Conservation (phyloP, 2,329 filamentous ascomycete species). For the Beauveria asiatica region DNA sequence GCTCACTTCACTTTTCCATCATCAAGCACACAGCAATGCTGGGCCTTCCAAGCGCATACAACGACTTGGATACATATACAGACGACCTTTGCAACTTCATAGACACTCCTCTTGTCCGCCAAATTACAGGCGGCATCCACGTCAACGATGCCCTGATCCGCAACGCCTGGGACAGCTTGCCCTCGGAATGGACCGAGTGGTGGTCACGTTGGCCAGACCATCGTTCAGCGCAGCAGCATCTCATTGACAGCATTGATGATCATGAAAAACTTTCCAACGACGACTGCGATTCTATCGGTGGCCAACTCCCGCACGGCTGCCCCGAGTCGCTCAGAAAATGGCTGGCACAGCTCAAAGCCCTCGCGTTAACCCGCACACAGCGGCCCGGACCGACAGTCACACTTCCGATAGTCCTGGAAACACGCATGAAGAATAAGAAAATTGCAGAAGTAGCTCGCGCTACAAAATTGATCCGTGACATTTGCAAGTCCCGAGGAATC, state of each 20-base stretch:
- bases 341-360: conserved; percentile 17
- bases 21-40: conserved; percentile 11
- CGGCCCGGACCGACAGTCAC: conserved; percentile 11
- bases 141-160: conserved; percentile 26
- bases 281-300: neutral
- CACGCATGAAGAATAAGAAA: conserved; percentile 25
- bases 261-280: neutral
- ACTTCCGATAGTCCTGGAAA: conserved; percentile 17
- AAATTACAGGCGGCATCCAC: conserved; percentile 26
- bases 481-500: conserved; percentile 18
- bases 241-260: conserved; percentile 22
- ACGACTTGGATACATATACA: conserved; percentile 16
- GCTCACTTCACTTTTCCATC: neutral
- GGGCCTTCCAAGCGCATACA: conserved; percentile 13
- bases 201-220: conserved; percentile 22
- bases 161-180: conserved; percentile 22
- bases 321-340: conserved; percentile 19
- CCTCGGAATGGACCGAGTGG: conserved; percentile 22
- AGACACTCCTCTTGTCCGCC: conserved; percentile 20
- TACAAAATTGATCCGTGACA: conserved; percentile 17
- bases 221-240: conserved; percentile 21
- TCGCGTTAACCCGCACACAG: conserved; percentile 19
- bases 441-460: conserved; percentile 22
- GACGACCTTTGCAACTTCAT: conserved; percentile 18
- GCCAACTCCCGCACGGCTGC: neutral